phyloP scores from a whole-genome alignment of 768 basidiomycete genomes.

The Roridomyces roridus region DNA sequence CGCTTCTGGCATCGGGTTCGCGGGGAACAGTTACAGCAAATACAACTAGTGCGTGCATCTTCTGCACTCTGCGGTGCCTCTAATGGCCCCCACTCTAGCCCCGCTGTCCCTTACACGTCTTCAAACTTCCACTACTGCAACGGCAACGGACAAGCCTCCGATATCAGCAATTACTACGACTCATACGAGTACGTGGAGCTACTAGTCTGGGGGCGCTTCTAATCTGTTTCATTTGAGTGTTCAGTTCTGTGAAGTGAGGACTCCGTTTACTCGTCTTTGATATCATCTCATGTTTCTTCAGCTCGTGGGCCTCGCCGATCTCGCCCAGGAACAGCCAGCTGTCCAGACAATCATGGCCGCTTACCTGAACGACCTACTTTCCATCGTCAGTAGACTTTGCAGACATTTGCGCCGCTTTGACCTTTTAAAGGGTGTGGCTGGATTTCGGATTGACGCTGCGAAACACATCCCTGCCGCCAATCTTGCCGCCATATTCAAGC shows the following conservation, averaged over 20 bases:
- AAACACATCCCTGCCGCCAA: conserved; percentile 13
- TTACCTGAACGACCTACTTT: conserved; percentile 16
- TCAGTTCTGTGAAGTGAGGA: conserved; percentile 13
- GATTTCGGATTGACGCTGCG: conserved; percentile 19
- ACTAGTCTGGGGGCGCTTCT: too few relatives aligned
- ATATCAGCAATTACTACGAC: conserved; percentile 14
- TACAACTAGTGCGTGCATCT: conserved; percentile 29
- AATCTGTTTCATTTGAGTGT: not conserved
- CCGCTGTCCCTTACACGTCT: conserved; percentile 23
- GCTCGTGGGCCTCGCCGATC: conserved; percentile 15
- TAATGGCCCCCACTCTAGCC: conserved; percentile 1
- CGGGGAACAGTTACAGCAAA: conserved; percentile 38
- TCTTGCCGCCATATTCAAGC: not conserved
- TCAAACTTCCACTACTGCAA: conserved; percentile 21
- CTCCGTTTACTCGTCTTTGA: not conserved
- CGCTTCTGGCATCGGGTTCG: conserved; percentile 32
- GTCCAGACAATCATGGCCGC: conserved; percentile 12
- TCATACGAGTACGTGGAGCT: conserved; percentile 5
- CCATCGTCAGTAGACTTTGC: not conserved
- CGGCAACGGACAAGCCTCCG: not conserved
- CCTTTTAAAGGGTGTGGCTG: conserved; percentile 15
- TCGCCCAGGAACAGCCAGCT: conserved; percentile 4
- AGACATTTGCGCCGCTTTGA: too few relatives aligned
- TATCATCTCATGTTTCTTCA: not conserved
- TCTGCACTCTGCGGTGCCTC: not conserved